These are phyloP conservation scores for Onygenales sp. DNA, from an alignment of 2,329 filamentous ascomycete species.

Conservation along the genomic window DNA sequence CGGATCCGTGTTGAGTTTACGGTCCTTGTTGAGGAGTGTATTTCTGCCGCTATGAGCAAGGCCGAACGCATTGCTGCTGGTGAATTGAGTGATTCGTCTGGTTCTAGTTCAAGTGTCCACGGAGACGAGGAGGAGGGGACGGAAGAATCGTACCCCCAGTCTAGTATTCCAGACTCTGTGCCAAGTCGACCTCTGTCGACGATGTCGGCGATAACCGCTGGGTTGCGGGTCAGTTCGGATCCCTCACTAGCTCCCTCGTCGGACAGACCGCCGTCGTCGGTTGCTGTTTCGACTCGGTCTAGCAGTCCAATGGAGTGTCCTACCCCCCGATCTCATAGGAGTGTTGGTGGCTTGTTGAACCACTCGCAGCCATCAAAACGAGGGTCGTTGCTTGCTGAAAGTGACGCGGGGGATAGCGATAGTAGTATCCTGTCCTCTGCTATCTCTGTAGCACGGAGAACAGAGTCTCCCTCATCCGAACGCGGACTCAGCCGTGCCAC, in stretches of 20 bases:
- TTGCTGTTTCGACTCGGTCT: slow-evolving; percentile 69
- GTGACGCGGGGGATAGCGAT: slow-evolving; percentile 81
- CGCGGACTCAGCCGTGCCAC: slow-evolving; percentile 67
- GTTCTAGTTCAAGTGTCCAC: slow-evolving; percentile 28
- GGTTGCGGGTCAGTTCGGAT: slow-evolving; percentile 44
- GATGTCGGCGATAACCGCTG: not conserved
- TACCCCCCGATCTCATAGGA: slow-evolving; percentile 76
- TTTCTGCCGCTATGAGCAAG: slow-evolving; percentile 82
- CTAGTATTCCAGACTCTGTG: not conserved
- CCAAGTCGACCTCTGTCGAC: not conserved
- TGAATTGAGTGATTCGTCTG: slow-evolving; percentile 66
- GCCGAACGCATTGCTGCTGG: slow-evolving; percentile 81
- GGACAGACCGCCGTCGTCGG: slow-evolving; percentile 48
- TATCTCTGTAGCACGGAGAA: slow-evolving; percentile 60
- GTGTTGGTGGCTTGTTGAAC: slow-evolving; percentile 46
- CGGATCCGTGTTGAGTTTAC: slow-evolving; percentile 91
- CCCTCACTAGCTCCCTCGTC: slow-evolving; percentile 31
- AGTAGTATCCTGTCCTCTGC: slow-evolving; percentile 77
- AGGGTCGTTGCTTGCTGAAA: slow-evolving; percentile 70
- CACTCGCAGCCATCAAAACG: slow-evolving; percentile 57
- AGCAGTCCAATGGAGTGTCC: slow-evolving; percentile 85
- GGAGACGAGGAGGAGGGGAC: slow-evolving; percentile 39
- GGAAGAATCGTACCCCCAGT: slow-evolving; percentile 33
- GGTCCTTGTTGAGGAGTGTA: slow-evolving; percentile 87
- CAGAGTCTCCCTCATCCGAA: slow-evolving; percentile 86